Base-by-base conservation (phyloP, 2,329 filamentous ascomycete species). In the Celoporthe dispersa region DNA sequence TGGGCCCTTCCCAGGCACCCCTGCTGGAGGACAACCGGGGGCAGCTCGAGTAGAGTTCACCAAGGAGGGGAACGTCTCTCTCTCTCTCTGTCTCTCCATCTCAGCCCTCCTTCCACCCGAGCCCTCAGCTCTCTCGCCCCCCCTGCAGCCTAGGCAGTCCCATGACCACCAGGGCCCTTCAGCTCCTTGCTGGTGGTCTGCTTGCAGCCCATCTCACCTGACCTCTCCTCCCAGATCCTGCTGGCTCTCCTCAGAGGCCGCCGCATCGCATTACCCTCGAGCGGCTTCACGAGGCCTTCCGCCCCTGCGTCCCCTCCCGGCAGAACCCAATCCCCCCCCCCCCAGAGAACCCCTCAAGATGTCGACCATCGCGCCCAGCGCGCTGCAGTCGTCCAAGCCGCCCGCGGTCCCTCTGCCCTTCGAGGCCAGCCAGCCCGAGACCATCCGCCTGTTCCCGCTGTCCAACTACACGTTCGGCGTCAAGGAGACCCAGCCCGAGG, bases 401-500 rank as follows among this genome's bases (percentile, higher is more conserved):
- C 94, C 95, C 33, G 90, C 91, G 73, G 87, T 93, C 67, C 94
- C 94, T 35, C 90, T 93, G 73, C 83, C 90, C 74, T 99, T 99
- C 87, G 93, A 94, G 79, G 90, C 88, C 66, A 94, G 95, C 79
- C 96, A 99, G 81, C 94, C 95, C 44, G 84, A 90, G 75, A 96
- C 94, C 2, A 94, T 99, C 78, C 92, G 93, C 67, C 88, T 99
- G 35, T 98, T 94, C 79, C 96, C 96, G 44, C 88, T 99, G 64
- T 97, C 94, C 75, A 99, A 98, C 86, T 99, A 99, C 86, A 98
- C 96, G 33, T 98, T 99, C 78, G 95, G 95, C 73, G 97, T 97
- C 72, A 99, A 99, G 83, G 96, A 98, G 84, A 97, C 93, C 31
- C 96, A 99, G 80, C 96, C 95, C 2, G 96, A 99, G 82, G 96